Percentiles rank a stretch among this genome's conserved stretches.
These are phyloP conservation scores for Kwoniella sp. DNA, from an alignment of 768 basidiomycete species.

Conservation along the genomic window DNA sequence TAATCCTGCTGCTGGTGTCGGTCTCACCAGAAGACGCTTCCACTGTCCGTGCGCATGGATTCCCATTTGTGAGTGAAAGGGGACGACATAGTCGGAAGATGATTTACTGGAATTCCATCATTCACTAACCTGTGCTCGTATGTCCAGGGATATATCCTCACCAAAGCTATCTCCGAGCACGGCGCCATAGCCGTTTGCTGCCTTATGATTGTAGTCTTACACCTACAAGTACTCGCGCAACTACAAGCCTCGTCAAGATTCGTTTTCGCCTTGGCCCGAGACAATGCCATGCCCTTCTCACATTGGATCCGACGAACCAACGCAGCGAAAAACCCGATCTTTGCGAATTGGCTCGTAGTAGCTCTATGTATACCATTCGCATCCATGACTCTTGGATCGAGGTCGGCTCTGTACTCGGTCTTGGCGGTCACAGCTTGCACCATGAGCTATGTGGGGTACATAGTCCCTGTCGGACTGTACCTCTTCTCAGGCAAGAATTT, in stretches of 20 bases:
- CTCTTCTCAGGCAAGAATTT: slow-evolving; percentile 47
- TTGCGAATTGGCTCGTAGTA: slow-evolving; percentile 55
- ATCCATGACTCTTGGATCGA: slow-evolving; percentile 46
- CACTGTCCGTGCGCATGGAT: slow-evolving; percentile 31
- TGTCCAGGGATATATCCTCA: slow-evolving; percentile 53
- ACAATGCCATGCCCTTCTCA: slow-evolving; percentile 58
- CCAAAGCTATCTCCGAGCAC: slow-evolving; percentile 46
- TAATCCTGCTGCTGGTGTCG: slow-evolving; percentile 53
- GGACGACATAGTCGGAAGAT: background rate
- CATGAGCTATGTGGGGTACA: slow-evolving; percentile 51
- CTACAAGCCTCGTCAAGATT: slow-evolving; percentile 58
- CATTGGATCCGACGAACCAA: slow-evolving; percentile 49
- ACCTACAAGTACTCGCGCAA: slow-evolving; percentile 56
- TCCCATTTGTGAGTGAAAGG: slow-evolving; percentile 49
- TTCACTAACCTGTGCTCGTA: slow-evolving; percentile 2
- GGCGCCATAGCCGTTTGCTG: slow-evolving; percentile 49
- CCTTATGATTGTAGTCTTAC: slow-evolving; percentile 46
- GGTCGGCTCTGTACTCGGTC: slow-evolving; percentile 50
- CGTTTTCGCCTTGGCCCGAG: slow-evolving; percentile 58
- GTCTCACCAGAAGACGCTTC: slow-evolving; percentile 28
- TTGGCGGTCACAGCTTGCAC: slow-evolving; percentile 56
- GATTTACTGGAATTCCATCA: no score
- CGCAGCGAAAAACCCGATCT: slow-evolving; percentile 48
- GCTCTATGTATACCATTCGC: slow-evolving; percentile 50
- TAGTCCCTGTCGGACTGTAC: slow-evolving; percentile 47